Evolutionary conservation across 2,329 filamentous ascomycete species (phyloP).

Genomic region (Trichoderma sp.): DNA sequence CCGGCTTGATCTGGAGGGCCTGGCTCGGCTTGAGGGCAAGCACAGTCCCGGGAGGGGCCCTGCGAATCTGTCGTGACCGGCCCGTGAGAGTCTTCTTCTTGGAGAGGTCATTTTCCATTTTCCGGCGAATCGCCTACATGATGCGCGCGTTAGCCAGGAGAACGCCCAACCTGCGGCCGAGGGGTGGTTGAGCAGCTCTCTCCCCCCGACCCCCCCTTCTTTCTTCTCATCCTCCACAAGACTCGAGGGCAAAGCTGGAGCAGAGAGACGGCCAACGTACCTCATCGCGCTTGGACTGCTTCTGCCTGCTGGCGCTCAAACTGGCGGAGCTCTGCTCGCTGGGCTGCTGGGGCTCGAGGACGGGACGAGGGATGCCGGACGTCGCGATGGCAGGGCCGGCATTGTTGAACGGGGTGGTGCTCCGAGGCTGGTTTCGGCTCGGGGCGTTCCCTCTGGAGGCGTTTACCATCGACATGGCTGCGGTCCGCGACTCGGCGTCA

Average conservation of each 20-base stretch:
- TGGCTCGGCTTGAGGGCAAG: slow-evolving; percentile 93
- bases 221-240: slow-evolving; percentile 2
- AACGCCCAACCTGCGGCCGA: slow-evolving; percentile 25
- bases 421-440: slow-evolving; percentile 60
- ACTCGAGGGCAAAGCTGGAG: background rate
- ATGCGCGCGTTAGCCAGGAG: slow-evolving; percentile 23
- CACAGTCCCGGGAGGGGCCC: slow-evolving; percentile 93
- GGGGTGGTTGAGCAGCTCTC: slow-evolving; percentile 8
- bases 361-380: slow-evolving; percentile 73
- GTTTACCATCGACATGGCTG: slow-evolving; percentile 50
- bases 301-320: slow-evolving; percentile 90
- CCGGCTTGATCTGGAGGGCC: slow-evolving; percentile 95
- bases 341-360: slow-evolving; percentile 64
- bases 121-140: slow-evolving; percentile 84
- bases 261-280: slow-evolving; percentile 57
- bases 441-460: slow-evolving; percentile 70
- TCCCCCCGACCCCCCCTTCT: background rate
- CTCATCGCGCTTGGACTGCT: slow-evolving; percentile 98
- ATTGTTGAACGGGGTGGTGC: slow-evolving; percentile 61
- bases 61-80: slow-evolving; percentile 81
- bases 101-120: slow-evolving; percentile 95
- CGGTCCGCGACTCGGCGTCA: slow-evolving; percentile 20
- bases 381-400: slow-evolving; percentile 50
- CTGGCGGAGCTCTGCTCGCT: slow-evolving; percentile 60
- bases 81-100: slow-evolving; percentile 88